phyloP scores from a whole-genome alignment of 352 stramenopile genomes.

The Pythium sp. region DNA sequence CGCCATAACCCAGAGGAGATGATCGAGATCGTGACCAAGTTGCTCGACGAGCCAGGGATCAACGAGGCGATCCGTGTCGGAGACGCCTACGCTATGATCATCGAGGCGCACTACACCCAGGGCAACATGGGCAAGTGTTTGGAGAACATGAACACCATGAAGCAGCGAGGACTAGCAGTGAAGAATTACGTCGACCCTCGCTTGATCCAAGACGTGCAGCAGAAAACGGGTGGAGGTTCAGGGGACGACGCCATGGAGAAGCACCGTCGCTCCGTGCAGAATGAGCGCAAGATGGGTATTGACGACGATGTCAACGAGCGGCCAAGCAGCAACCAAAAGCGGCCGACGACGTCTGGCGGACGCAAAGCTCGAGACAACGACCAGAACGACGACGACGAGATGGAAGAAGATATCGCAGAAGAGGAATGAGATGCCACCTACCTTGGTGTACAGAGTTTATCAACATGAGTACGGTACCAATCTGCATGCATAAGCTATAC shows the following conservation, averaged over 20 bases:
- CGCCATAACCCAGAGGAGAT: conserved; percentile 68
- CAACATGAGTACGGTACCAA: too few relatives aligned
- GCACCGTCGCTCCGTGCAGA: conserved; percentile 18
- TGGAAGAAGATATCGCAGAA: conserved; percentile 81
- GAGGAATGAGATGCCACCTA: conserved; percentile 33
- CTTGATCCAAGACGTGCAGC: conserved; percentile 68
- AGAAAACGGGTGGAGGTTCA: conserved; percentile 35
- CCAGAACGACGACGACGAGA: conserved; percentile 61
- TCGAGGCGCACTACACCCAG: conserved; percentile 73
- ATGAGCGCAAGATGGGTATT: conserved; percentile 33
- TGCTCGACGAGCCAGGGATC: conserved; percentile 84
- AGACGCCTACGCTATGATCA: conserved; percentile 87
- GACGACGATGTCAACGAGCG: conserved; percentile 13
- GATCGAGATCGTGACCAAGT: conserved; percentile 67
- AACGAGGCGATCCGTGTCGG: conserved; percentile 86
- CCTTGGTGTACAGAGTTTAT: too few relatives aligned
- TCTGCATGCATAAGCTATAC: too few relatives aligned
- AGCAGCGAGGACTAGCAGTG: conserved; percentile 46
- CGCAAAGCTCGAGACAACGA: conserved; percentile 26
- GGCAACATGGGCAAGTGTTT: conserved; percentile 64
- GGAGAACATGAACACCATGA: conserved; percentile 82
- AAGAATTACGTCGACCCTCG: conserved; percentile 75
- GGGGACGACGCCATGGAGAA: conserved; percentile 24
- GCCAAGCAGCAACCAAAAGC: conserved; percentile 19
- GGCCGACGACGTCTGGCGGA: conserved; percentile 12